Base-by-base conservation (phyloP, 78 protist species). In the Dictyostelium capitatum region DNA sequence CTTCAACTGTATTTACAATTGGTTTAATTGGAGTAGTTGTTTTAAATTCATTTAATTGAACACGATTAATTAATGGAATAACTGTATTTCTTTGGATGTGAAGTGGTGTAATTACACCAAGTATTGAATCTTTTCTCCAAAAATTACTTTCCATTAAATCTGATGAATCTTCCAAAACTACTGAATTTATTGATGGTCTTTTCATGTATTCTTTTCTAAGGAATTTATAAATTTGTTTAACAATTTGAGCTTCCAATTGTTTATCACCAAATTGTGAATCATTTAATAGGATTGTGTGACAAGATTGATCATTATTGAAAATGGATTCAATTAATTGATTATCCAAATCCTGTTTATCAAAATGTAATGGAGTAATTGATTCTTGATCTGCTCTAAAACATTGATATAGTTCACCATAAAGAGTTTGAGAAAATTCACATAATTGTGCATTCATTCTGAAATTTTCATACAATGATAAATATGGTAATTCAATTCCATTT, bases 71-170 rank as follows among this genome's bases (percentile, higher is more conserved):
- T 67, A 77, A 47, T 75, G 69, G 83, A 10, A 75, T 65, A 6
- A 85, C 50, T 47, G 51, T 65, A 30, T 75, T 64, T 30, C 83
- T 30, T 75, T 85, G 92, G 14, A 43, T 47, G 17, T 85, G 80
- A 37, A 85, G 25, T 15, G 92, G 92, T 54, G 92, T 85, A 77
- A 85, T 77, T 8, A 85, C 64, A 64, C 92, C 82, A 19, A 85
- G 70, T 37, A 37, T 11, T 43, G 20, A 54, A 47, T 17, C 28
- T 51, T 50, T 59, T 14, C 30, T 30, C 92, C 92, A 85, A 65
- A 85, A 57, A 6, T 46, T 19, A 4, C 30, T n/a, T 73, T 83
- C 90, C 4, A 72, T 37, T 37, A 37, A 37, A 37, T 37, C 43
- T 23, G 23, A 25, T 4, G 43, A 32, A 19, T 75, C 92, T 46